Evolutionary conservation across 2,329 filamentous ascomycete genomes (phyloP).

Genomic region (Ampelomyces quisqualis): DNA sequence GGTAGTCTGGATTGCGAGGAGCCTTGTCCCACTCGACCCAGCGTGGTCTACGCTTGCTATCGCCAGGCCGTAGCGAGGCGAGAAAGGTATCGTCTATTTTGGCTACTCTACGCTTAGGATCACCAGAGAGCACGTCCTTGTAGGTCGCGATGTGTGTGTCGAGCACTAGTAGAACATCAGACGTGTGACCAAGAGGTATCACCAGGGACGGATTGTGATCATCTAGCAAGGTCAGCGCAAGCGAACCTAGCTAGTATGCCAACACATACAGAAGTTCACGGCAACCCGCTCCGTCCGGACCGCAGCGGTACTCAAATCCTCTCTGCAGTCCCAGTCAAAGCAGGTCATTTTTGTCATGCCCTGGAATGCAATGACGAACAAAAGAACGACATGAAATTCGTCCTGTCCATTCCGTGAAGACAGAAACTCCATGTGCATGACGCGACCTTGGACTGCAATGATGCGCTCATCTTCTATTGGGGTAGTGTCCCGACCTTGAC

Average conservation of each 20-base stretch:
- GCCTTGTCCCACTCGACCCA: constrained; percentile 88
- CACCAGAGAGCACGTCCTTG: constrained; percentile 46
- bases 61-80: constrained; percentile 48
- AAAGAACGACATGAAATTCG: constrained; percentile 71
- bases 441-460: constrained; percentile 61
- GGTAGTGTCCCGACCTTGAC: constrained; percentile 47
- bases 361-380: constrained; percentile 58
- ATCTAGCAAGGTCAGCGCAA: constrained; percentile 28
- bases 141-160: constrained; percentile 42
- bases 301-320: constrained; percentile 29
- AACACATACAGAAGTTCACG: constrained; percentile 31
- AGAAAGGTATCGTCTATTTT: constrained; percentile 34
- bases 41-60: constrained; percentile 51
- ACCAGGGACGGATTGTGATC: constrained; percentile 43
- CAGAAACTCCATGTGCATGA: constrained; percentile 85
- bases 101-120: constrained; percentile 22
- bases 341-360: constrained; percentile 51
- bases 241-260: background rate
- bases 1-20: constrained; percentile 58
- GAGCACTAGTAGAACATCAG: constrained; percentile 46
- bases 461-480: constrained; percentile 60
- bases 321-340: constrained; percentile 57
- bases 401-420: constrained; percentile 66
- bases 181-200: constrained; percentile 44
- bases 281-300: constrained; percentile 29